Conservation (phyloP, 1,284 basidiomycete species). For the Trichosporon coremiiforme region DNA sequence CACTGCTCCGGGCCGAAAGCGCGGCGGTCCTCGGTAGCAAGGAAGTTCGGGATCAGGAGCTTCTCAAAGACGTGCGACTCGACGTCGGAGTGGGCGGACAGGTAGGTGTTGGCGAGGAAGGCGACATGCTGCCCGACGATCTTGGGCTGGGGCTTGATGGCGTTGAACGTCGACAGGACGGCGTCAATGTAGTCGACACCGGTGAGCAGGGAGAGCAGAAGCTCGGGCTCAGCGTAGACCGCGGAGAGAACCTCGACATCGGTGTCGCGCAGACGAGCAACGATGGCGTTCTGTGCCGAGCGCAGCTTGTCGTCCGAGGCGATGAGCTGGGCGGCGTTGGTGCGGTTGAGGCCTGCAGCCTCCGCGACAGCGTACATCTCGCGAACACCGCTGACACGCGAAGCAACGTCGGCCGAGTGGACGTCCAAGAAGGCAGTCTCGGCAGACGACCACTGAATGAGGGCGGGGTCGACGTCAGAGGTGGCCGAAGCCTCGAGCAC, state of each 20-base stretch:
- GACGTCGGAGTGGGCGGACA: slow-evolving; percentile 49
- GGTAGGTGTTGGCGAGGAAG: slow-evolving; percentile 65
- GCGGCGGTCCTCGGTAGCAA: slow-evolving; percentile 70
- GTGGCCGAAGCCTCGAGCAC: slow-evolving; percentile 35
- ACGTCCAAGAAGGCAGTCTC: slow-evolving; percentile 51
- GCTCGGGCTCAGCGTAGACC: slow-evolving; percentile 63
- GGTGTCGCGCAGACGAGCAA: slow-evolving; percentile 70
- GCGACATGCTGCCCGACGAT: slow-evolving; percentile 63
- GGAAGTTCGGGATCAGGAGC: slow-evolving; percentile 70
- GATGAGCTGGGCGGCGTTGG: slow-evolving; percentile 26
- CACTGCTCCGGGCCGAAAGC: slow-evolving; percentile 67
- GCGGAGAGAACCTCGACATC: slow-evolving; percentile 65
- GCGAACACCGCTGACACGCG: slow-evolving; percentile 53
- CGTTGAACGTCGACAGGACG: slow-evolving; percentile 59
- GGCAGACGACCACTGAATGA: slow-evolving; percentile 30
- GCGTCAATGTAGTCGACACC: slow-evolving; percentile 60
- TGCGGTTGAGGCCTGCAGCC: slow-evolving; percentile 20
- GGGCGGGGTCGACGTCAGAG: slow-evolving; percentile 25
- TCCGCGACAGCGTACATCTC: slow-evolving; percentile 43
- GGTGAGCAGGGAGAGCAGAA: slow-evolving; percentile 60
- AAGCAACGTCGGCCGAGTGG: slow-evolving; percentile 53
- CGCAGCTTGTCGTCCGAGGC: slow-evolving; percentile 32
- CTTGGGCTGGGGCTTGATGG: slow-evolving; percentile 46
- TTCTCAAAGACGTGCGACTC: slow-evolving; percentile 62
- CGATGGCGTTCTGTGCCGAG: slow-evolving; percentile 48